Evolutionary conservation across 2,329 filamentous ascomycete species (phyloP), one percentile per base, ranked within the genome.

Genomic region (Calonectria pteridis): DNA sequence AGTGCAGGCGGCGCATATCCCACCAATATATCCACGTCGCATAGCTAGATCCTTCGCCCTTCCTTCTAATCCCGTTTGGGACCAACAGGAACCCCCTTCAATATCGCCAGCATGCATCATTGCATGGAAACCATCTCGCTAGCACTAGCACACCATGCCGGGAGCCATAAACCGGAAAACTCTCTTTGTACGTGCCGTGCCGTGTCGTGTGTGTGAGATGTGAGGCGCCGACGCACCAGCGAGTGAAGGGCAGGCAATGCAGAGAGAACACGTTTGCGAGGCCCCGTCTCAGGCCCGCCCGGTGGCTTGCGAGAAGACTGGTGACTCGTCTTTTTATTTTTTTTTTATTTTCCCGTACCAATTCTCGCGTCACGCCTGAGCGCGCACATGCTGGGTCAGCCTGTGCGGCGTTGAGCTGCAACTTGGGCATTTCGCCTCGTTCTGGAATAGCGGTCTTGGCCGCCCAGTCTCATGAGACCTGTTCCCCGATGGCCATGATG

Each of bases 1-100:
- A 59, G 29, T 59, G 58, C 69, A 43, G 55, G 69, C 67, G 55
- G 37, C 31, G 55, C 37, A 35, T 55, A 63, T 72, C 46, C 69
- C 70, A 63, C 70, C 18, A 14, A 31, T 26, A 31, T 26, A 62
- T 37, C 73, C 68, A 72, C 51, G 65, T 35, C 33, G 43, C n/a
- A 23, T 46, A 46, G 10, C 43, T n/a, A 40, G 65, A 75, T 75
- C 72, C 72, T 75, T 75, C 59, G 55, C 13, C 35, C 43, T 28
- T 65, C 53, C 23, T 67, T 29, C 31, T 49, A 37, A 59, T 43
- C 51, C 62, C 49, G 10, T 35, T 71, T 31, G 50, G 55, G n/a
- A 29, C 40, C 31, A 35, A 13, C 40, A 51, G 58, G n/a, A 31
- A 53, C 51, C 26, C 59, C 67, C 46, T 46, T 58, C 58, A 72